Conservation (phyloP, 306 rosid genomes). For the Trifolium subterraneum region DNA sequence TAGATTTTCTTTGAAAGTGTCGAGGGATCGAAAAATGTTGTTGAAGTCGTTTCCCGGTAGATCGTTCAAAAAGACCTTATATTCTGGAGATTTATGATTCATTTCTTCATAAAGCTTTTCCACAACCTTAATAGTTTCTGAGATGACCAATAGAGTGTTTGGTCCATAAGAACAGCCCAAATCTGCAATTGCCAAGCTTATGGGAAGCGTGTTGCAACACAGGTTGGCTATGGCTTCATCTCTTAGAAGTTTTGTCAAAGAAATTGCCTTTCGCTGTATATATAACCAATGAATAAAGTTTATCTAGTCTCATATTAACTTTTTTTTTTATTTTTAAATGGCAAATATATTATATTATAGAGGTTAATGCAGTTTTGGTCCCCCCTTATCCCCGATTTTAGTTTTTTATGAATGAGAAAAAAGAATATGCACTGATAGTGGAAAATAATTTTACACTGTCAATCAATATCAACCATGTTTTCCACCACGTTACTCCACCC, state of each 20-base stretch:
- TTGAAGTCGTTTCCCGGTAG: conserved; percentile 65
- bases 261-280: conserved; percentile 49
- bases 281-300: background rate
- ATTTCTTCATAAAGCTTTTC: conserved; percentile 41
- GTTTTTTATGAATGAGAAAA: too few species aligned
- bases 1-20: conserved; percentile 43
- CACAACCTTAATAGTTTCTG: conserved; percentile 46
- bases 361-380: too few species aligned
- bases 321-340: too few species aligned
- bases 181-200: conserved; percentile 57
- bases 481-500: too few species aligned
- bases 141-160: conserved; percentile 50
- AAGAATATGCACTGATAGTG: too few species aligned
- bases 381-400: too few species aligned
- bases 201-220: conserved; percentile 17
- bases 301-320: too few species aligned
- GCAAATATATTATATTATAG: too few species aligned
- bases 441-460: too few species aligned
- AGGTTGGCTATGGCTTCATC: conserved; percentile 52
- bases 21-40: conserved; percentile 47
- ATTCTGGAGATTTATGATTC: conserved; percentile 46
- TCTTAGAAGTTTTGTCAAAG: conserved; percentile 39
- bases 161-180: conserved; percentile 72
- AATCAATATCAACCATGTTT: too few species aligned
- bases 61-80: conserved; percentile 51